Percentiles rank a stretch among this genome's conserved stretches.
phyloP scores from a whole-genome alignment of 108 stramenopile species.

The Nitzschia sp. region DNA sequence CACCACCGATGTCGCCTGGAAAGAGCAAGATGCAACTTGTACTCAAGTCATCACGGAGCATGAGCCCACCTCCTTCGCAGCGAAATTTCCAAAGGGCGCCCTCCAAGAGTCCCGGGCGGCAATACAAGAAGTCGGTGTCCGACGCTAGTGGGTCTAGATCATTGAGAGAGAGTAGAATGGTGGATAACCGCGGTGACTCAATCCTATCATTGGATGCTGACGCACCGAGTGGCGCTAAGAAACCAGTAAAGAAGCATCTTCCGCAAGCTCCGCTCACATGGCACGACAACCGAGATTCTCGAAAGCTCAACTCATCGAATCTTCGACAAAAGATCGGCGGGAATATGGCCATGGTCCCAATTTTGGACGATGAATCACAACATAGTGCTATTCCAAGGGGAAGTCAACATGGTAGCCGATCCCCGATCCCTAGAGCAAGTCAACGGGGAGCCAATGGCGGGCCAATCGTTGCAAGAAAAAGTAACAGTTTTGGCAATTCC shows the following conservation, averaged over 20 bases:
- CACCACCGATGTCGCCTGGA: not conserved
- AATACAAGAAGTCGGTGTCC: not conserved
- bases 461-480: not conserved
- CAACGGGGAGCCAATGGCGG: not conserved
- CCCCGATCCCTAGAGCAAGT: not conserved
- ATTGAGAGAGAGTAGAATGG: not conserved
- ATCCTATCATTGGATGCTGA: not conserved
- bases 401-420: not conserved
- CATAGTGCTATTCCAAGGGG: too few relatives aligned
- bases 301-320: constrained; percentile 2
- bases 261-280: not conserved
- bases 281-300: not conserved
- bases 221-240: not conserved
- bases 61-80: not conserved
- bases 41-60: not conserved
- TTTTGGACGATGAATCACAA: not conserved
- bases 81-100: not conserved
- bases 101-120: not conserved
- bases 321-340: not conserved
- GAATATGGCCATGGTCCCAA: not conserved
- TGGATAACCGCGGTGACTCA: not conserved
- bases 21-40: not conserved
- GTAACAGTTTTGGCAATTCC: not conserved
- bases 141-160: not conserved
- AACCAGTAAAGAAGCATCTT: not conserved